Percentiles rank a stretch among this genome's conserved stretches.
phyloP scores from a whole-genome alignment of 108 stramenopile genomes.

The Nitzschia sp. region DNA sequence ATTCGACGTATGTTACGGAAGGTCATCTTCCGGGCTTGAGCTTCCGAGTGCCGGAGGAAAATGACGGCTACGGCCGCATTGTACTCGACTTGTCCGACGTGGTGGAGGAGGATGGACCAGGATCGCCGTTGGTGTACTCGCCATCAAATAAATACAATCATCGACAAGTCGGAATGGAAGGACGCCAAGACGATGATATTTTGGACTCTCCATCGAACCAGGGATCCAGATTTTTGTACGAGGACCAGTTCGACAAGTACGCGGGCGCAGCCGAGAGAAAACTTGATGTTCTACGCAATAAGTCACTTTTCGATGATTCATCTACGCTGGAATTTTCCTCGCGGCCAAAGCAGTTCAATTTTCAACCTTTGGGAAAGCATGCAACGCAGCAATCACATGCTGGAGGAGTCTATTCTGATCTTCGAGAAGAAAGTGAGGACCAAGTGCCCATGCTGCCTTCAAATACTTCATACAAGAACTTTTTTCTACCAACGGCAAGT shows the following conservation, averaged over 20 bases:
- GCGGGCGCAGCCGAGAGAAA: background rate
- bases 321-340: background rate
- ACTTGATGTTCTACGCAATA: background rate
- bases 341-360: background rate
- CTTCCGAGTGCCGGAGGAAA: slow-evolving; percentile 22
- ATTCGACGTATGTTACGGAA: background rate
- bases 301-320: background rate
- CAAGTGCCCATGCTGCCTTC: background rate
- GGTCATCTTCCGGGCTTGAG: background rate
- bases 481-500: slow-evolving; percentile 8
- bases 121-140: slow-evolving; percentile 33
- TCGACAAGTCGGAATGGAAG: background rate
- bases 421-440: background rate
- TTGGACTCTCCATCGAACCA: background rate
- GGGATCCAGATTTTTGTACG: background rate
- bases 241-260: background rate
- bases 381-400: too few relatives aligned
- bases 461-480: background rate
- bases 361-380: too few relatives aligned
- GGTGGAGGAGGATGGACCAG: slow-evolving; percentile 27
- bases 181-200: slow-evolving; percentile 8
- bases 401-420: background rate
- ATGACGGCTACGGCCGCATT: slow-evolving; percentile 20
- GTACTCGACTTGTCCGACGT: slow-evolving; percentile 28
- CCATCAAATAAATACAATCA: background rate